Conservation (phyloP, 2,329 filamentous ascomycete genomes). For the Penicillium sp. region DNA sequence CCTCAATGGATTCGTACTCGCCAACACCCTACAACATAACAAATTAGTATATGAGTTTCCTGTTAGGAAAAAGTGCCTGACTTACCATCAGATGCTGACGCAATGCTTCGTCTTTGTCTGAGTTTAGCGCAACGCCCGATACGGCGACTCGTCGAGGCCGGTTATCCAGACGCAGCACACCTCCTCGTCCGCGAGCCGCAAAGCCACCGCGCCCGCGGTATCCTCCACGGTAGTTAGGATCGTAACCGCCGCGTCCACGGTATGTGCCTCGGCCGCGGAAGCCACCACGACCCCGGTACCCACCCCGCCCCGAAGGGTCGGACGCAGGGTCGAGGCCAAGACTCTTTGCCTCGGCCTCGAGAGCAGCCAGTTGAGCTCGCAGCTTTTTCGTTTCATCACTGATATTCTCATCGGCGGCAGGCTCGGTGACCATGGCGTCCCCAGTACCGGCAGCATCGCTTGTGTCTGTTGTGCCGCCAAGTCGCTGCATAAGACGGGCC, state of each 20-base stretch:
- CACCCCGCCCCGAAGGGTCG: conserved; percentile 23
- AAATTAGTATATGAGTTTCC: conserved; percentile 1
- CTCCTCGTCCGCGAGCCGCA: conserved; percentile 37
- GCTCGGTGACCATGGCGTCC: conserved; percentile 17
- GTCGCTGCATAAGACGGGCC: conserved; percentile 41
- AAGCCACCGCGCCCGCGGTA: conserved; percentile 38
- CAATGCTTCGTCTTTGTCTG: conserved; percentile 48
- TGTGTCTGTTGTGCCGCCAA: conserved; percentile 36
- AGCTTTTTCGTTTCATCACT: conserved; percentile 46
- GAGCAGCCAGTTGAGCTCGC: conserved; percentile 46
- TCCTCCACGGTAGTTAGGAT: conserved; percentile 32
- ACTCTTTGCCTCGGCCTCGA: conserved; percentile 49
- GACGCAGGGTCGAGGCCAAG: conserved; percentile 44
- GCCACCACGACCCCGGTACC: conserved; percentile 34
- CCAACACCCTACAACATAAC: conserved; percentile 34
- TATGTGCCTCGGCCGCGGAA: conserved; percentile 33
- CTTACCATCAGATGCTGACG: conserved; percentile 48
- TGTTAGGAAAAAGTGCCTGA: not conserved
- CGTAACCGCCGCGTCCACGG: conserved; percentile 37
- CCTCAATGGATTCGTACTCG: conserved; percentile 41
- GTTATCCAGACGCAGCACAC: conserved; percentile 51
- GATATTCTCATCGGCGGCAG: conserved; percentile 28
- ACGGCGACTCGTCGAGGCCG: conserved; percentile 48
- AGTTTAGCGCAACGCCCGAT: conserved; percentile 40
- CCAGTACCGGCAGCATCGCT: conserved; percentile 24